Conservation (phyloP, 83 land plant species). For the Picea abies region DNA sequence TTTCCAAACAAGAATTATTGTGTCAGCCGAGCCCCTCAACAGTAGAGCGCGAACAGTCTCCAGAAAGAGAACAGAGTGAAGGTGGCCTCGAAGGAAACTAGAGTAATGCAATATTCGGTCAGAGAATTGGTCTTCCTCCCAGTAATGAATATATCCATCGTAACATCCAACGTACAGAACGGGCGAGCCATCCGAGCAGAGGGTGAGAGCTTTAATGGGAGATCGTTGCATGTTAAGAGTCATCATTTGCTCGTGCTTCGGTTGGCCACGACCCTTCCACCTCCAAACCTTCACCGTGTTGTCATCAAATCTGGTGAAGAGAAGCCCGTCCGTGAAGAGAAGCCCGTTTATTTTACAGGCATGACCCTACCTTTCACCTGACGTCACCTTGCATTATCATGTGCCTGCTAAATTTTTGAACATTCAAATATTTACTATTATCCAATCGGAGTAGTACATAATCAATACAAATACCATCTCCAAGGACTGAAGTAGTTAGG, state of each 20-base stretch:
- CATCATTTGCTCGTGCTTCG: slow-evolving; percentile 23
- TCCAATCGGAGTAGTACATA: no score
- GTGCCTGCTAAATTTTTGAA: no score
- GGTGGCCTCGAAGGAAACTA: slow-evolving; percentile 32
- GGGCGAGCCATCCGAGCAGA: slow-evolving; percentile 10
- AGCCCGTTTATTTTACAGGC: no score
- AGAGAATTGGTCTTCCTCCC: slow-evolving; percentile 18
- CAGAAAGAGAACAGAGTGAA: slow-evolving; percentile 43
- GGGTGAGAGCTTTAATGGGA: slow-evolving; percentile 43
- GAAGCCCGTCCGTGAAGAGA: slow-evolving; percentile 12
- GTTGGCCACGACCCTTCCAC: background rate
- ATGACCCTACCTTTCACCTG: no score
- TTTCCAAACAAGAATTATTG: slow-evolving; percentile 38
- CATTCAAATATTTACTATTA: no score
- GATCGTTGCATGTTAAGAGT: slow-evolving; percentile 25
- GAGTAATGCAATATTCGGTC: background rate
- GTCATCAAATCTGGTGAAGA: slow-evolving; percentile 56
- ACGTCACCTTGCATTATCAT: no score
- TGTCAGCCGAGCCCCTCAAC: slow-evolving; percentile 62
- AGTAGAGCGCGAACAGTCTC: slow-evolving; percentile 12
- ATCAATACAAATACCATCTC: no score
- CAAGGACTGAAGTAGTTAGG: no score
- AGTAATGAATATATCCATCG: slow-evolving; percentile 7
- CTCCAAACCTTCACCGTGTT: slow-evolving; percentile 45
- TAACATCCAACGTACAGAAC: slow-evolving; percentile 40